These are phyloP conservation scores for Alternaria triticimaculans DNA, from an alignment of 2,329 filamentous ascomycete genomes.

Conservation along the genomic window DNA sequence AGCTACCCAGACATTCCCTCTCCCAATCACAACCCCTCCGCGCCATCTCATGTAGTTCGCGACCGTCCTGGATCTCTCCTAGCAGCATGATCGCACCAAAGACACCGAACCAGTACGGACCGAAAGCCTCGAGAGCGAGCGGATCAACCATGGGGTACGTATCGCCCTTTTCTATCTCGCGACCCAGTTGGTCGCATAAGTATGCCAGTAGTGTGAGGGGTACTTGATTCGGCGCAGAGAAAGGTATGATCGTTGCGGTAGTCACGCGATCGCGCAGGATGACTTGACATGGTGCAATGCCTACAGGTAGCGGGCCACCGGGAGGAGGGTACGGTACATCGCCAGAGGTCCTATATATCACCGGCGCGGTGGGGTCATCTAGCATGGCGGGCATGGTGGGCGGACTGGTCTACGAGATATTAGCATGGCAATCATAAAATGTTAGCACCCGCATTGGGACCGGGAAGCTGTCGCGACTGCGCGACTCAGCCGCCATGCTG, in stretches of 20 bases:
- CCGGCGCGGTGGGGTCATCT: slow-evolving; percentile 75
- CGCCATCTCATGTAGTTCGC: slow-evolving; percentile 57
- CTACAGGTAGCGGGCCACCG: slow-evolving; percentile 68
- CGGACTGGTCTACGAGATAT: slow-evolving; percentile 4
- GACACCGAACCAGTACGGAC: slow-evolving; percentile 87
- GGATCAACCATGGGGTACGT: slow-evolving; percentile 88
- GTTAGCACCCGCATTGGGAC: slow-evolving; percentile 4
- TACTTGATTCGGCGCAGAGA: slow-evolving; percentile 78
- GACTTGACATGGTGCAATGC: slow-evolving; percentile 76
- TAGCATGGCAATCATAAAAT: slow-evolving; percentile 6
- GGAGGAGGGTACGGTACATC: slow-evolving; percentile 68
- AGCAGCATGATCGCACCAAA: slow-evolving; percentile 89
- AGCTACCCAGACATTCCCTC: slow-evolving; percentile 82
- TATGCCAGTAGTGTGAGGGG: slow-evolving; percentile 77
- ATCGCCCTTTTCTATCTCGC: slow-evolving; percentile 90
- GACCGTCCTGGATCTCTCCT: slow-evolving; percentile 68
- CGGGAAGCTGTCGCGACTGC: neutral
- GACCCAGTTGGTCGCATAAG: slow-evolving; percentile 82
- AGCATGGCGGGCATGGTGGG: slow-evolving; percentile 76
- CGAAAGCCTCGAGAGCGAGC: slow-evolving; percentile 76
- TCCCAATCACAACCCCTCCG: slow-evolving; percentile 70
- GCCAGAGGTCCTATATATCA: slow-evolving; percentile 74
- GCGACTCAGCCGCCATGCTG: neutral
- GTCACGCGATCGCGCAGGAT: slow-evolving; percentile 84
- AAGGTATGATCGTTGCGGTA: slow-evolving; percentile 81